Evolutionary conservation across 2,329 filamentous ascomycete species (phyloP), one percentile per base, ranked within the genome.

Genomic region (Mycosphaerella arachidis): DNA sequence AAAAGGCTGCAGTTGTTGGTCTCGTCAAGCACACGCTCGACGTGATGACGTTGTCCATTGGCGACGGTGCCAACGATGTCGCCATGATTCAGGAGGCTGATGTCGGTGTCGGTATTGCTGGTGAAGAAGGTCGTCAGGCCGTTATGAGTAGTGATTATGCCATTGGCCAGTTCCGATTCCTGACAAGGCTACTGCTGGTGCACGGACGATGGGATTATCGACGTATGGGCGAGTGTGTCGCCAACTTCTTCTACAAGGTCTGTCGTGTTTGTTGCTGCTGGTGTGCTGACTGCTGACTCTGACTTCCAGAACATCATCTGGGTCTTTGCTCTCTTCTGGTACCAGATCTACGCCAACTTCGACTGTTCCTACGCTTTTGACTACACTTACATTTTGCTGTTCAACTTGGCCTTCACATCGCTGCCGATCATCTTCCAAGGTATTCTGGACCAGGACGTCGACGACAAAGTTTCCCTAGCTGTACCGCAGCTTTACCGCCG

Each of bases 161-260:
- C 55, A 95, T 97, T 72, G 92, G 91, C 1, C 92, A 97, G 75
- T 97, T 97, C 80, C 85, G 91, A 45, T 97, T 90, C 78, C 80
- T 97, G 55, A 88, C 92, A 68, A 82, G 92, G 57, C 81, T 97
- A 62, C 84, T 97, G 31, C 83, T 97, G 20, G 92, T 97, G 4
- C 92, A 97, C 72, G 92, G 92, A 60, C 86, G 92, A 60, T 97
- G 92, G 91, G 96, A 92, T n/a, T 99, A 99, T 78, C 86, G 93
- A 56, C 86, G 94, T 68, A 79, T 99, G 74, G 91, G 89, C 31
- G 94, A 99, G 79, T 90, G 88, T 51, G 97, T 95, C 70, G 91
- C 92, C 74, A 99, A 99, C 75, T 99, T 99, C 82, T 99, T 99
- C 81, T 99, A 97, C 85, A 99, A 99, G 79, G 84, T 86, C 73